These are phyloP conservation scores for Conringia planisiliqua DNA, from an alignment of 345 rosid species.

Conservation along the genomic window DNA sequence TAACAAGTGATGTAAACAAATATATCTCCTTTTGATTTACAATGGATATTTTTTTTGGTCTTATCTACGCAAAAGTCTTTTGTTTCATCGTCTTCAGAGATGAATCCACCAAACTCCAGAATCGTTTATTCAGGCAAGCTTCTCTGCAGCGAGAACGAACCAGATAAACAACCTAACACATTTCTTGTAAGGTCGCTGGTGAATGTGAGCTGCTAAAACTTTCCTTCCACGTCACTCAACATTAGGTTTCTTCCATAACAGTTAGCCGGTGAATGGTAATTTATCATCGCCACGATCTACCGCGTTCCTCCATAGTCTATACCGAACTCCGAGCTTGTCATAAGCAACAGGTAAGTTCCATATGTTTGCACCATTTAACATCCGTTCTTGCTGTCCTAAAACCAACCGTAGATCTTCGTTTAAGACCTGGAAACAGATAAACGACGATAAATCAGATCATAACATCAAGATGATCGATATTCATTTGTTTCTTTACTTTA, in stretches of 20 bases:
- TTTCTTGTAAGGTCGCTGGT: constrained; percentile 2
- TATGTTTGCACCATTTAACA: constrained; percentile 79
- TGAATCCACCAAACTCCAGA: constrained; percentile 10
- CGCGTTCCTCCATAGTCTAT: constrained; percentile 82
- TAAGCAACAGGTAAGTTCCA: constrained; percentile 90
- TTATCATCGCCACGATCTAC: constrained; percentile 63
- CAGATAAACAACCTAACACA: constrained; percentile 3
- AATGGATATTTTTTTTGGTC: not conserved
- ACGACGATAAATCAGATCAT: not conserved
- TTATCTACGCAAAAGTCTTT: constrained; percentile 12
- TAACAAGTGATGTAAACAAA: constrained; percentile 5
- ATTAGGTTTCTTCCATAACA: constrained; percentile 8
- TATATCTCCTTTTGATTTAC: constrained; percentile 28
- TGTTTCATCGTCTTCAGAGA: constrained; percentile 25
- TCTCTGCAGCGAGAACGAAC: constrained; percentile 5
- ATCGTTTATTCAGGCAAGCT: constrained; percentile 7
- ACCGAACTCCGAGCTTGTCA: constrained; percentile 96
- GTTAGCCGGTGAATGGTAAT: constrained; percentile 55
- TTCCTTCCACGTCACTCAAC: not conserved
- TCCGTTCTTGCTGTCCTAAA: constrained; percentile 90
- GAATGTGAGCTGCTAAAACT: constrained; percentile 17
- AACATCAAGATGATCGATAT: not conserved
- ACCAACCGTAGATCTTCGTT: constrained; percentile 89
- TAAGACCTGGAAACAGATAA: constrained; percentile 55
- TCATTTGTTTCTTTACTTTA: constrained; percentile 17